phyloP scores from a whole-genome alignment of 257 asterid genomes.

The Verbena officinalis region DNA sequence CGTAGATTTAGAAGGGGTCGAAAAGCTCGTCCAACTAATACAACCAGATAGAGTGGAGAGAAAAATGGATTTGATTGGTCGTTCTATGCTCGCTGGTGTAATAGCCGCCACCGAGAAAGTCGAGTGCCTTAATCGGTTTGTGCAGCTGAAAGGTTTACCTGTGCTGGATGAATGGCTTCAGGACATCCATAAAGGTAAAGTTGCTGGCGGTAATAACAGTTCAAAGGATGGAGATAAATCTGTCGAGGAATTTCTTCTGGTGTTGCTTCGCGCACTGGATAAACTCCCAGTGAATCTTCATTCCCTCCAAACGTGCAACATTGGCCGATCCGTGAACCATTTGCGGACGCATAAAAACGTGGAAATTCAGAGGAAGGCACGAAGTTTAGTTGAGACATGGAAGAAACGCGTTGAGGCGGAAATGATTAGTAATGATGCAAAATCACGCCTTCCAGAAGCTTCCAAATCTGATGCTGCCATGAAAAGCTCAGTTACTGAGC shows the following conservation, averaged over 20 bases:
- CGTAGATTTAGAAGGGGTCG: slow-evolving; percentile 73
- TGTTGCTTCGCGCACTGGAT: slow-evolving; percentile 86
- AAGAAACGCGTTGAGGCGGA: slow-evolving; percentile 97
- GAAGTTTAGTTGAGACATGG: slow-evolving; percentile 89
- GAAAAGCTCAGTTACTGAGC: slow-evolving; percentile 59
- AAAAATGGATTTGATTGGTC: slow-evolving; percentile 64
- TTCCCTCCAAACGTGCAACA: slow-evolving; percentile 86
- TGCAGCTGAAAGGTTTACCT: slow-evolving; percentile 73
- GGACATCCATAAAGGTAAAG: slow-evolving; percentile 77
- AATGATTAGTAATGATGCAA: slow-evolving; percentile 70
- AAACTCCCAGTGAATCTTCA: slow-evolving; percentile 89
- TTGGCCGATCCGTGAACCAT: slow-evolving; percentile 93
- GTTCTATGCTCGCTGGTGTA: slow-evolving; percentile 74
- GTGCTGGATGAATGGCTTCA: slow-evolving; percentile 94
- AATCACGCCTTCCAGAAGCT: slow-evolving; percentile 61
- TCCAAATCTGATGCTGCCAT: slow-evolving; percentile 70
- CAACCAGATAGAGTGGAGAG: slow-evolving; percentile 57
- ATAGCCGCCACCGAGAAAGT: slow-evolving; percentile 76
- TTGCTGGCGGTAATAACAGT: slow-evolving; percentile 48
- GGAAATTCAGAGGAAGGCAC: slow-evolving; percentile 87
- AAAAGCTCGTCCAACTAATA: slow-evolving; percentile 82
- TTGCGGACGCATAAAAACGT: slow-evolving; percentile 76
- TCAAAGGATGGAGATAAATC: slow-evolving; percentile 61
- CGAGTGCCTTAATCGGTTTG: slow-evolving; percentile 77
- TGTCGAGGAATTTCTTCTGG: slow-evolving; percentile 78